Conservation (phyloP, 148 eudicot species). For the Gaultheria prostrata region DNA sequence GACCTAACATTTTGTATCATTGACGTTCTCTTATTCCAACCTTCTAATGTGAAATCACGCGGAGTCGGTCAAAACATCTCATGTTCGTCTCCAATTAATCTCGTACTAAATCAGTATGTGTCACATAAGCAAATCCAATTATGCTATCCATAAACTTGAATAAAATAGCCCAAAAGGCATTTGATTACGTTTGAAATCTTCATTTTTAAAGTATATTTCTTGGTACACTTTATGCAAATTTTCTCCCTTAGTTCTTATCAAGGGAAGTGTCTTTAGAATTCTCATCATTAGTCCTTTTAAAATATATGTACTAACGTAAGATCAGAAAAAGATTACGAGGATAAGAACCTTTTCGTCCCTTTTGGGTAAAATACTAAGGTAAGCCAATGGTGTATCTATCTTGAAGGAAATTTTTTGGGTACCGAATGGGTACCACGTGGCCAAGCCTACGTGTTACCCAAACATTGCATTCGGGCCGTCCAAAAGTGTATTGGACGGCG, state of each 20-base stretch:
- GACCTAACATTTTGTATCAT: neutral
- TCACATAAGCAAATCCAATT: neutral
- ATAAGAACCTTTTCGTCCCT: neutral
- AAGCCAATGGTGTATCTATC: neutral
- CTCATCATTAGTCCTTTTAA: neutral
- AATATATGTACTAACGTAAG: neutral
- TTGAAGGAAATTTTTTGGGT: neutral
- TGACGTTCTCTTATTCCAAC: neutral
- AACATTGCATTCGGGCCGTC: too few species aligned
- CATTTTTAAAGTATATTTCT: neutral
- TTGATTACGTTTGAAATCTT: neutral
- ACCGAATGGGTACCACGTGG: too few species aligned
- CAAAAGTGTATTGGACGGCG: too few species aligned
- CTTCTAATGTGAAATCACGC: too few species aligned
- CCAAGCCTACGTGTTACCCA: too few species aligned
- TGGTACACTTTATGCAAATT: neutral
- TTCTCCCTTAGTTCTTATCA: neutral
- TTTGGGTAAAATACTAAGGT: neutral
- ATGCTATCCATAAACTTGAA: neutral
- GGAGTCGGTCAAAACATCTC: neutral
- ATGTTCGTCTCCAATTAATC: neutral
- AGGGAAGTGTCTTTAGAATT: neutral
- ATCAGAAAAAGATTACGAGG: conserved; percentile 1
- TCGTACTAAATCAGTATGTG: neutral
- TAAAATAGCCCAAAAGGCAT: neutral